Evolutionary conservation across 2,329 filamentous ascomycete genomes (phyloP).

Genomic region (Ascochyta rabiei): DNA sequence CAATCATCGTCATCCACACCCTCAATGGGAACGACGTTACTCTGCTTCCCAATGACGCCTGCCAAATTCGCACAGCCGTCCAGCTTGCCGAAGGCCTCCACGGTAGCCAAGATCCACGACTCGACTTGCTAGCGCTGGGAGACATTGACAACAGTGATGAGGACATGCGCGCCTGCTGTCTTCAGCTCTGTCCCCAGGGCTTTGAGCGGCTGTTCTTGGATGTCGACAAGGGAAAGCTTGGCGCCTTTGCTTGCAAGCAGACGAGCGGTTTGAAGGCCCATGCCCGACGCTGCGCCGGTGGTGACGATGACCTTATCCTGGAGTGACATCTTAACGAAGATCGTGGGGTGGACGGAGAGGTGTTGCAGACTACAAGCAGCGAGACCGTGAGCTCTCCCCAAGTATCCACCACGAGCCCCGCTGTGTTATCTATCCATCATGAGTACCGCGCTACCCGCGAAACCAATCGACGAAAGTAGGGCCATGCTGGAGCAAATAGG

Average conservation of each 20-base stretch:
- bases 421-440: not conserved
- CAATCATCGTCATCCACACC: conserved; percentile 49
- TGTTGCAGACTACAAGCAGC: not conserved
- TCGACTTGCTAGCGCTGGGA: conserved; percentile 57
- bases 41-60: conserved; percentile 42
- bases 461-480: not conserved
- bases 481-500: not conserved
- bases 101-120: conserved; percentile 54
- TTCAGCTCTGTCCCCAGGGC: conserved; percentile 28
- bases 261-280: conserved; percentile 37
- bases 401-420: conserved; percentile 1
- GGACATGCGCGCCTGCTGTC: conserved; percentile 30
- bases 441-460: not conserved
- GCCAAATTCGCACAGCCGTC: conserved; percentile 55
- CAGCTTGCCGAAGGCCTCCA: conserved; percentile 58
- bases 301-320: conserved; percentile 41
- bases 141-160: conserved; percentile 56
- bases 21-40: conserved; percentile 25
- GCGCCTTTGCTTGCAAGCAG: conserved; percentile 37
- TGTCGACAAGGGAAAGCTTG: conserved; percentile 40
- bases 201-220: conserved; percentile 35
- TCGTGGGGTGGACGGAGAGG: not conserved
- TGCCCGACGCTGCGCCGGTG: conserved; percentile 42
- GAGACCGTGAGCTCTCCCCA: not conserved
- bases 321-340: conserved; percentile 24